Conservation (phyloP, 1,284 basidiomycete genomes). For the Meira miltonrushii region DNA sequence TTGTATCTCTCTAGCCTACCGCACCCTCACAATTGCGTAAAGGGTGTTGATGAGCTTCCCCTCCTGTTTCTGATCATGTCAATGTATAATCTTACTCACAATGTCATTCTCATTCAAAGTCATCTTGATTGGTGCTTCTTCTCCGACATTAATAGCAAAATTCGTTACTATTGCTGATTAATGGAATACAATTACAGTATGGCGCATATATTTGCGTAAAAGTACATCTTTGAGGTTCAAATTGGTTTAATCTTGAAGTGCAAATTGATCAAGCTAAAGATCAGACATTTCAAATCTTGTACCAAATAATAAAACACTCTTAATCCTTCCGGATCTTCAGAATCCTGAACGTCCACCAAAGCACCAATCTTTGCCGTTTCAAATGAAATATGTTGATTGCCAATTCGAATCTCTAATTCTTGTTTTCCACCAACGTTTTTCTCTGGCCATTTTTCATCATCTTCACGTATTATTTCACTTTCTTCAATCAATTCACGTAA, state of each 20-base stretch:
- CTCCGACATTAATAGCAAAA: too few species aligned
- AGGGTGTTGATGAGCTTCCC: too few species aligned
- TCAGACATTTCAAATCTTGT: slow-evolving; percentile 93
- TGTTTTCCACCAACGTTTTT: slow-evolving; percentile 97
- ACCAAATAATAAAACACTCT: slow-evolving; percentile 99
- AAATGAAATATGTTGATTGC: slow-evolving; percentile 93
- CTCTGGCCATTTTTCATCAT: slow-evolving; percentile 95
- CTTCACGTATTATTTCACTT: slow-evolving; percentile 95
- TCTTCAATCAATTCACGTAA: slow-evolving; percentile 89
- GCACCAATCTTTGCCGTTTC: slow-evolving; percentile 98
- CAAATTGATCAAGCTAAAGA: slow-evolving; percentile 92
- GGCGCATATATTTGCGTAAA: background rate
- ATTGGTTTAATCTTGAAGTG: slow-evolving; percentile 99
- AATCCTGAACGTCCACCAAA: slow-evolving; percentile 91
- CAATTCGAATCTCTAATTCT: slow-evolving; percentile 88
- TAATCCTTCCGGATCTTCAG: slow-evolving; percentile 92
- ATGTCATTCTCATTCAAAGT: too few species aligned
- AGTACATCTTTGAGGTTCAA: slow-evolving; percentile 53
- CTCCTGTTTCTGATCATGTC: too few species aligned
- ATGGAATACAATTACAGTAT: too few species aligned
- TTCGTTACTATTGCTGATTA: too few species aligned
- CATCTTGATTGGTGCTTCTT: too few species aligned
- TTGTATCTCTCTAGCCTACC: too few species aligned
- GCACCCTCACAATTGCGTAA: too few species aligned
- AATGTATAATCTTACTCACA: too few species aligned